Conservation (phyloP, 2,329 filamentous ascomycete genomes). For the Blumeriella jaapii region DNA sequence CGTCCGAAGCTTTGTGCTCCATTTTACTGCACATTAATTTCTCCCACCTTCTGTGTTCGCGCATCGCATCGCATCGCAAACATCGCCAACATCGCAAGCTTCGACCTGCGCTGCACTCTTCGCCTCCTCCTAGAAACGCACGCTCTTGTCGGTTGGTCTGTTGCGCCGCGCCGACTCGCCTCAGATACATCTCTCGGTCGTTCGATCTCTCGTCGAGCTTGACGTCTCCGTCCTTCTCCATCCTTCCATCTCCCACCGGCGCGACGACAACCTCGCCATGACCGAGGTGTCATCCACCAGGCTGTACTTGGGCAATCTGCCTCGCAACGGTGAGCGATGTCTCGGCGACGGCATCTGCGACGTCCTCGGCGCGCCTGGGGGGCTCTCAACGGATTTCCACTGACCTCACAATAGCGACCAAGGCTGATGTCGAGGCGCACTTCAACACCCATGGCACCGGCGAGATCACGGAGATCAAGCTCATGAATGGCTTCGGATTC, state of each 20-base stretch:
- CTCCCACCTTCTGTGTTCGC: not conserved
- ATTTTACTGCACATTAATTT: not conserved
- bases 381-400: conserved; percentile 3
- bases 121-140: too few species aligned
- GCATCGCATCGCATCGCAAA: not conserved
- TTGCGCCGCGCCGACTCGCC: not conserved
- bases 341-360: not conserved
- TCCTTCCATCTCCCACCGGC: not conserved
- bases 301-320: conserved; percentile 95
- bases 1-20: too few species aligned
- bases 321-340: conserved; percentile 69
- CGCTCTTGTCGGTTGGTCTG: too few species aligned
- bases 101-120: too few species aligned
- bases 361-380: not conserved
- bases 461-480: conserved; percentile 97
- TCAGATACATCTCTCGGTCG: not conserved
- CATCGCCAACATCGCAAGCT: too few species aligned
- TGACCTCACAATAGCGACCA: conserved; percentile 57
- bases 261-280: conserved; percentile 27
- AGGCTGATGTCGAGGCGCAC: conserved; percentile 90
- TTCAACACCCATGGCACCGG: conserved; percentile 93
- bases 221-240: not conserved
- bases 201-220: not conserved
- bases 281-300: conserved; percentile 92
- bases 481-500: conserved; percentile 99